Percentiles rank a stretch among this genome's conserved stretches.
These are phyloP conservation scores for Colletotrichum abscissum DNA, from an alignment of 2,329 filamentous ascomycete genomes.

Conservation along the genomic window DNA sequence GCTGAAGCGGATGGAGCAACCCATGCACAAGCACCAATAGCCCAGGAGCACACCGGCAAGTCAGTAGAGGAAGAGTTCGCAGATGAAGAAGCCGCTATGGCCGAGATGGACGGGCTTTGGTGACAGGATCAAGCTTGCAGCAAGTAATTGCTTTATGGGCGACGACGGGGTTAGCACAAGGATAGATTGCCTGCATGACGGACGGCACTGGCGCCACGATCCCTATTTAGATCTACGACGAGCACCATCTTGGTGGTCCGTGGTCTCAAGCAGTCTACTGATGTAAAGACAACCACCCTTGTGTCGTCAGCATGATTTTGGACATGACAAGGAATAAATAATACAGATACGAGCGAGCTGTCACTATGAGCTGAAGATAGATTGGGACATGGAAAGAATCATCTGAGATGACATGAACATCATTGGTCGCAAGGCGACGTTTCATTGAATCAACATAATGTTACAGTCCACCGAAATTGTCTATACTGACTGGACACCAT, in stretches of 20 bases:
- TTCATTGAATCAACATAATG: conserved; percentile 2
- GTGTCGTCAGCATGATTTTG: too few species aligned
- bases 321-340: too few species aligned
- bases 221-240: too few species aligned
- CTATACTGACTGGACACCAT: background rate
- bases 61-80: conserved; percentile 56
- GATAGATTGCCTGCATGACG: background rate
- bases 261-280: too few species aligned
- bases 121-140: conserved; percentile 37
- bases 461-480: conserved; percentile 11
- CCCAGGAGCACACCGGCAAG: conserved; percentile 3
- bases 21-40: conserved; percentile 34
- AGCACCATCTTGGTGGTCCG: too few species aligned
- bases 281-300: too few species aligned
- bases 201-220: background rate
- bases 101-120: conserved; percentile 69
- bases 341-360: too few species aligned
- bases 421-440: conserved; percentile 11
- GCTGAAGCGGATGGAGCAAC: conserved; percentile 48
- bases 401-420: background rate
- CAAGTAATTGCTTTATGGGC: background rate
- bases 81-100: conserved; percentile 77
- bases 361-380: background rate
- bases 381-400: background rate
- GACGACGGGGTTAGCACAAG: background rate